A percentile compares a stretch with the other conserved stretches of the same genome.
Conservation (phyloP, 495 filamentous ascomycete genomes). For the Tuber calosporum region DNA sequence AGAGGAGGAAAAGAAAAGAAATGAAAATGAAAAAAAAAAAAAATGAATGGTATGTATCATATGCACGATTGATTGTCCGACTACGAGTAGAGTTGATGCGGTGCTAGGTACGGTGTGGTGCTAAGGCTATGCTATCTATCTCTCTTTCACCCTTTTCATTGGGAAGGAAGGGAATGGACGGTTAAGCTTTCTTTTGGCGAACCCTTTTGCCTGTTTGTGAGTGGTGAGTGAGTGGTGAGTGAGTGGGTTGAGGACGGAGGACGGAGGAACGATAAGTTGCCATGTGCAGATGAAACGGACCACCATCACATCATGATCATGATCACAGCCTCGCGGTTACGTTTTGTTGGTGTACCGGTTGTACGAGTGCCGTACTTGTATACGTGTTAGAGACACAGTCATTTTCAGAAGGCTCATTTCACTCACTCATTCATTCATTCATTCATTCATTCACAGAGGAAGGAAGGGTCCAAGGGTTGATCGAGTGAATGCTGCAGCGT, state of each 20-base stretch:
- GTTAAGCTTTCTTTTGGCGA: constrained; percentile 1
- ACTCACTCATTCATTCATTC: too few relatives aligned
- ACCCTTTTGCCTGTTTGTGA: neutral
- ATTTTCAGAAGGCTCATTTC: neutral
- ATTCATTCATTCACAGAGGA: neutral
- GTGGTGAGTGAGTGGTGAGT: neutral
- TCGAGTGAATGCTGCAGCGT: neutral
- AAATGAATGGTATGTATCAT: too few relatives aligned
- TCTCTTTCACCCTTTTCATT: neutral
- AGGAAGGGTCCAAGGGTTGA: too few relatives aligned
- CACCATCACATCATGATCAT: neutral
- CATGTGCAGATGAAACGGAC: constrained; percentile 1
- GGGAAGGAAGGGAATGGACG: neutral
- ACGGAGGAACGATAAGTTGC: neutral
- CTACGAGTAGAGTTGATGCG: too few relatives aligned
- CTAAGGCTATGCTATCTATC: too few relatives aligned
- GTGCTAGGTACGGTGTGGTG: too few relatives aligned
- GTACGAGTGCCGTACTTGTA: too few relatives aligned
- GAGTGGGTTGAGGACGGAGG: too few relatives aligned
- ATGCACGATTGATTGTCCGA: neutral
- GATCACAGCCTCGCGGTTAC: neutral
- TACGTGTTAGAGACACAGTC: neutral
- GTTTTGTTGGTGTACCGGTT: too few relatives aligned
- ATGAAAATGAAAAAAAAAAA: too few relatives aligned
- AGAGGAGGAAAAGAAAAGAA: too few relatives aligned